phyloP scores from a whole-genome alignment of 768 basidiomycete species.

The Gymnopilus dilepis region DNA sequence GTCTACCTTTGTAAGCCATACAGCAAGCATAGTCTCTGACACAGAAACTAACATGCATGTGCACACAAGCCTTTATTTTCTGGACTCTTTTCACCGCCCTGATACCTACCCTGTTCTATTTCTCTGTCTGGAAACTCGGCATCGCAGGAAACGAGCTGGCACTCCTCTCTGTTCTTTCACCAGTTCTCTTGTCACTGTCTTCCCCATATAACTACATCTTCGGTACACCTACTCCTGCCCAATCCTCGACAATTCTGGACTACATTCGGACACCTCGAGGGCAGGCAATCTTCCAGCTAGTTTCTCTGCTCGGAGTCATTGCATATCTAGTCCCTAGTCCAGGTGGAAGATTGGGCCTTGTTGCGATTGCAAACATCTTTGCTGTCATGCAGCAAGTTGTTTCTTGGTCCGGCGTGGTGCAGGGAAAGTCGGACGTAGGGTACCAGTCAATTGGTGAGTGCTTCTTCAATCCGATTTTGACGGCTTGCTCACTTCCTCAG shows the following conservation, averaged over 20 bases:
- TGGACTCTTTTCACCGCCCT: constrained; percentile 86
- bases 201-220: constrained; percentile 29
- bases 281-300: constrained; percentile 49
- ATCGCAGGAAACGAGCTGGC: constrained; percentile 84
- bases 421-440: constrained; percentile 32
- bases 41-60: constrained; percentile 17
- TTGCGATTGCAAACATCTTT: constrained; percentile 57
- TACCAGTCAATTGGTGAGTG: constrained; percentile 58
- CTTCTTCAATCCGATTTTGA: neutral
- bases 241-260: constrained; percentile 34
- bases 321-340: constrained; percentile 60
- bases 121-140: constrained; percentile 90
- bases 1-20: constrained; percentile 60
- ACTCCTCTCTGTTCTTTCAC: constrained; percentile 72
- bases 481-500: constrained; percentile 38
- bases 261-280: constrained; percentile 56
- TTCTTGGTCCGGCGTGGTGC: constrained; percentile 52
- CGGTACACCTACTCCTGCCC: neutral
- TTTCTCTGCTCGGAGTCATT: constrained; percentile 57
- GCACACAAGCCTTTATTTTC: constrained; percentile 70
- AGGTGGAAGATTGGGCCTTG: constrained; percentile 57
- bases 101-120: constrained; percentile 85
- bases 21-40: constrained; percentile 4
- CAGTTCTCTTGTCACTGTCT: constrained; percentile 58
- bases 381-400: constrained; percentile 55